A percentile compares a stretch with the other conserved stretches of the same genome.
Evolutionary conservation across 768 basidiomycete species (phyloP).

Genomic region (Cyclocybe aegerita): DNA sequence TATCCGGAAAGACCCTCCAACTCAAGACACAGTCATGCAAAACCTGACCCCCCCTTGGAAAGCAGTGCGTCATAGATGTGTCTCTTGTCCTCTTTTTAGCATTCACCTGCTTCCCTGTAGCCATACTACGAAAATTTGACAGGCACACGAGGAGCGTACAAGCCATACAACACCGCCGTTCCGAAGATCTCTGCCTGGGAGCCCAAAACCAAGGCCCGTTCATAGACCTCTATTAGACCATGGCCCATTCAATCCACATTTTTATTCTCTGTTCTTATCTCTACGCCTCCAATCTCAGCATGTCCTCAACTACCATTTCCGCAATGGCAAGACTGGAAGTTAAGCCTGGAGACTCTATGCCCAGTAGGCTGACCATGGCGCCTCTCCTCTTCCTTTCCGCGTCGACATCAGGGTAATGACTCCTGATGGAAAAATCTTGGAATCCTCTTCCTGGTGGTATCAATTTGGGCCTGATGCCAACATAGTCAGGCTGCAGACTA

Average conservation of each 20-base stretch:
- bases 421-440: constrained; percentile 79
- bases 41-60: constrained; percentile 77
- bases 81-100: constrained; percentile 1
- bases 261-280: not conserved
- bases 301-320: constrained; percentile 71
- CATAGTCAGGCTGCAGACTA: constrained; percentile 78
- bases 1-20: constrained; percentile 82
- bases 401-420: constrained; percentile 49
- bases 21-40: constrained; percentile 71
- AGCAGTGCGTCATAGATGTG: constrained; percentile 52
- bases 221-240: constrained; percentile 18
- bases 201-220: constrained; percentile 62
- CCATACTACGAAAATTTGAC: constrained; percentile 88
- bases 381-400: constrained; percentile 25
- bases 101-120: constrained; percentile 35
- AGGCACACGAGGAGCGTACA: constrained; percentile 89
- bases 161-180: constrained; percentile 80
- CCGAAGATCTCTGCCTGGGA: constrained; percentile 87
- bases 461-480: constrained; percentile 87
- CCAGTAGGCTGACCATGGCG: constrained; percentile 80
- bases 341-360: constrained; percentile 92
- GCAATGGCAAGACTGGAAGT: constrained; percentile 88
- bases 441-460: constrained; percentile 72
- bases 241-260: constrained; percentile 4
- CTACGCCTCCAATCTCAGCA: constrained; percentile 32